Conservation (phyloP, 805 yeast species). For the Yarrowia divulgata region DNA sequence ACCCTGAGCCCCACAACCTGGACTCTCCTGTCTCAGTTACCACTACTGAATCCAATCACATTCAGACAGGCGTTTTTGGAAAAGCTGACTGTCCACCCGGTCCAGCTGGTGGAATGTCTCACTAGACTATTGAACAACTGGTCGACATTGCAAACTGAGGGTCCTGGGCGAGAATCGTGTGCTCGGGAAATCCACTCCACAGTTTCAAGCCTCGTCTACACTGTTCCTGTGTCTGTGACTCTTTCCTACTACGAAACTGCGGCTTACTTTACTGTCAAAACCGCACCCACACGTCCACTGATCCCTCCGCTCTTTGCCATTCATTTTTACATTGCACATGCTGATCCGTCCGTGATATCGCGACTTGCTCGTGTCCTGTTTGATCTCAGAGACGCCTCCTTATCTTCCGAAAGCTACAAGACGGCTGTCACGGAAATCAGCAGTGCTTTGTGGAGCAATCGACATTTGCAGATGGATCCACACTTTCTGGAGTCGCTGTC, state of each 20-base stretch:
- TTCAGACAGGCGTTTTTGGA: constrained; percentile 12
- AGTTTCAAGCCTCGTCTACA: not conserved
- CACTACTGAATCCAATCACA: not conserved
- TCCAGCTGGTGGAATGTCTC: not conserved
- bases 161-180: not conserved
- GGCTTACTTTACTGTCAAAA: not conserved
- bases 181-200: constrained; percentile 8
- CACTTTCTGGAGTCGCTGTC: not conserved
- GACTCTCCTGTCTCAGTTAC: constrained; percentile 2
- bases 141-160: not conserved
- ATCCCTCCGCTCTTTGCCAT: not conserved
- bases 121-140: not conserved
- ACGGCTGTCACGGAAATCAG: constrained; percentile 4
- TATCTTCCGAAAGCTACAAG: constrained; percentile 7
- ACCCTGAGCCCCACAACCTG: not conserved
- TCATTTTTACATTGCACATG: constrained; percentile 2
- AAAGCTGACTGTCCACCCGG: not conserved
- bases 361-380: not conserved
- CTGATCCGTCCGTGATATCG: constrained; percentile 1
- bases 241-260: constrained; percentile 8
- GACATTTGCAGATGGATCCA: not conserved
- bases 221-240: not conserved
- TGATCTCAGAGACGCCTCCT: constrained; percentile 15
- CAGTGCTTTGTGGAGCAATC: constrained; percentile 16
- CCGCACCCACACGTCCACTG: not conserved